Base-by-base conservation (phyloP, 371 early-diverging fungal species). In the Mortierella sp. region DNA sequence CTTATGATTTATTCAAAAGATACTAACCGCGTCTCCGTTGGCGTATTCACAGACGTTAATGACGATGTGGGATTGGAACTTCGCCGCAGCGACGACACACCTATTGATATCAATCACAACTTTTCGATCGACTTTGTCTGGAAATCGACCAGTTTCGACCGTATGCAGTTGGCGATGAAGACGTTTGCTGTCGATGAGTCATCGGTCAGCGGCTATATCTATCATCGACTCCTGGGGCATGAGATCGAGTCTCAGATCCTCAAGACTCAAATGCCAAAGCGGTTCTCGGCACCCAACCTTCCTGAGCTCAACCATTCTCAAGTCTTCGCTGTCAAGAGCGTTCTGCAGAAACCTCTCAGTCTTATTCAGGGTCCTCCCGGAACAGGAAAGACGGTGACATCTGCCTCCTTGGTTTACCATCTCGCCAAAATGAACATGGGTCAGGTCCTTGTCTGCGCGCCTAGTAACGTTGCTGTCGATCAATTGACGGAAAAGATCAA, bases 391-490 rank as follows among this genome's bases (percentile, higher is more conserved):
- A 99, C 99, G 0, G 97, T 99, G 6, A 99, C 99, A 0, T 97
- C 97, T 0, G 98, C 99, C 5, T 97, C 98, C 5, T 93, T 99
- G 80, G 99, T 99, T 16, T 99, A 99, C 86, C 99, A 99, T 86
- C 90, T 99, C 24, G 96, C 97, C 73, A 96, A 96, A 85, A 94
- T 96, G 91, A 95, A 94, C 83, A 90, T 93, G 57, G 98, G 98
- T 13, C 98, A 97, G 90, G 95, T 99, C 11, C 89, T 99, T 57
- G 99, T 99, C 2, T 97, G 97, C 83, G 99, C 99, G 0, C 99
- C 99, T n/a, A 95, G 96, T 84, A 99, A 99, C 87, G 99, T 99
- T 2, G 99, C 99, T 48, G 99, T 99, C 2, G 99, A 99, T 89
- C 98, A 99, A 88, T 89, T 99, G 54, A 95, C 99, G 0, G 96